Evolutionary conservation across 2,329 filamentous ascomycete genomes (phyloP), one percentile per base, ranked within the genome.

Genomic region (Dactylellina sp.): DNA sequence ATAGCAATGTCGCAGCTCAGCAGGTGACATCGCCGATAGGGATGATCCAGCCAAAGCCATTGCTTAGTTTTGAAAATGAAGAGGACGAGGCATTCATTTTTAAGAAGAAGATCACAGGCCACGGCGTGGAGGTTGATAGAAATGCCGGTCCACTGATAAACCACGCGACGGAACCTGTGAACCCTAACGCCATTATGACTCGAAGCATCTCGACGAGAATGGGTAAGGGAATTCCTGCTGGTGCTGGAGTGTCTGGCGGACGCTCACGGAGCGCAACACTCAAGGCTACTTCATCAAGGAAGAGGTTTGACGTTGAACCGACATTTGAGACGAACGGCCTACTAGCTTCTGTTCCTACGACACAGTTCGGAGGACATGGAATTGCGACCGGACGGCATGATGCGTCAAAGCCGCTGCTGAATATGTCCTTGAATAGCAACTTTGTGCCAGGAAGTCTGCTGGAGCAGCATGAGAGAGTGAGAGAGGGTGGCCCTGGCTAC

Each of bases 391-490:
- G 68, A 22, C 46, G 68, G 16, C 60, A 63, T n/a, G 68, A 60
- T 16, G 55, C 53, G 25, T 11, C 25, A 0, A 72, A 65, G 53
- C 68, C 68, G 39, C 47, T 72, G 60, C 22, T 72, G 53, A 65
- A 72, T 18, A 72, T 72, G 68, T 12, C 52, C n/a, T 35, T 72
- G 53, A 72, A 72, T n/a, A 72, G 68, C 9, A 53, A 65, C 25
- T 72, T 59, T 50, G 68, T 55, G 32, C 68, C 68, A 1, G 68
- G 68, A 11, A 72, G 68, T 56, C 47, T 72, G 28, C 55, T 72
- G 60, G 68, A 72, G 61, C 60, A 72, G 68, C 68, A 72, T n/a
- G 68, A 72, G 53, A 64, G 60, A 60, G 60, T 65, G 7, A 52
- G 39, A 24, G 68, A 72, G 28, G 68, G 68, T 11, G 68, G 68